Percentiles rank a stretch among this genome's conserved stretches.
phyloP scores from a whole-genome alignment of 306 rosid species.

The Oemleria cerasiformis region DNA sequence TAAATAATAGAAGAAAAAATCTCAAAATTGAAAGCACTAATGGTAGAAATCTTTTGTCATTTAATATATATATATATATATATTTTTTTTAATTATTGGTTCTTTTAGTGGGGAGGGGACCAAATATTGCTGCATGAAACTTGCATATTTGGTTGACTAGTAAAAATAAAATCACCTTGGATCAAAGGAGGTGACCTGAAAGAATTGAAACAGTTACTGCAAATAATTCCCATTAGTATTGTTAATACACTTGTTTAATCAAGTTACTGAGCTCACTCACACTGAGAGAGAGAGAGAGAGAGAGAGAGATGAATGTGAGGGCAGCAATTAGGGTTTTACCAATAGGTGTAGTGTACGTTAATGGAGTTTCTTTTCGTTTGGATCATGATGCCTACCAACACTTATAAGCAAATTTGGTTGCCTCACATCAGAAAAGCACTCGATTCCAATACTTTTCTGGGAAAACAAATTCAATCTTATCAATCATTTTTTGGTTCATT shows the following conservation, averaged over 20 bases:
- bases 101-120: no score
- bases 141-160: constrained; percentile 19
- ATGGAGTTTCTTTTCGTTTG: constrained; percentile 47
- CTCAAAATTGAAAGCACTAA: no score
- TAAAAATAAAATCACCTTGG: no score
- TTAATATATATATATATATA: no score
- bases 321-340: constrained; percentile 35
- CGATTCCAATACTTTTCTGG: constrained; percentile 37
- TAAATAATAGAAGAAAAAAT: no score
- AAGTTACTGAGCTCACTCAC: neutral
- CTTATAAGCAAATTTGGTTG: constrained; percentile 34
- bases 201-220: no score
- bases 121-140: constrained; percentile 25
- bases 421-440: constrained; percentile 26
- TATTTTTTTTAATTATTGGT: no score
- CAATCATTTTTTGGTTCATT: neutral
- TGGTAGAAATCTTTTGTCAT: no score
- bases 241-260: no score
- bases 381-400: constrained; percentile 59
- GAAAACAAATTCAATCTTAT: constrained; percentile 23
- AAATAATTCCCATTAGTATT: no score
- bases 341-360: constrained; percentile 36
- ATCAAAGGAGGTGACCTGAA: no score
- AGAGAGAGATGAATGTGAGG: constrained; percentile 15
- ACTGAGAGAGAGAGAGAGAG: no score